Base-by-base conservation (phyloP, 2,329 filamentous ascomycete genomes). In the Aspergillus ibericus region DNA sequence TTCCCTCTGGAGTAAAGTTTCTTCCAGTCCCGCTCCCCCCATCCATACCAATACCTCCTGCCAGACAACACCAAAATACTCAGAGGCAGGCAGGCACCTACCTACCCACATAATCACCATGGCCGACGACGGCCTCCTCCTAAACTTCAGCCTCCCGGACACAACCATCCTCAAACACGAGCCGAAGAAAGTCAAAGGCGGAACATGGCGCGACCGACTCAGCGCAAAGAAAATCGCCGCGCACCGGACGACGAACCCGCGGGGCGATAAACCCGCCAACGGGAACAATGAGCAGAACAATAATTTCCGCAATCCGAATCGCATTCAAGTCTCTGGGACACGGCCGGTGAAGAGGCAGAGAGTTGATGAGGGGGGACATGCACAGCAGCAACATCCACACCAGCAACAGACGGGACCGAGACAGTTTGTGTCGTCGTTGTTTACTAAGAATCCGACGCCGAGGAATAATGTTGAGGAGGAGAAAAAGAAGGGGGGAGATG, bases 51-150 rank as follows among this genome's bases (percentile, higher is more conserved):
- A 29, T 25, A 49, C n/a, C 25, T 29, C 25, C 47, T 12, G n/a
- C 47, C 22, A 12, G 16, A 12, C 10, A 16, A 52, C 6, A 32
- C 22, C 20, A 40, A 35, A 54, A 15, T 25, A 46, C 27, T n/a
- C 7, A 8, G 34, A 29, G 52, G 38, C 52, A 34, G 20, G 15
- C 55, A 48, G 55, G 25, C 16, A 34, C 35, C 22, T 57, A 67
- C 29, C 22, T 52, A 29, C 25, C 12, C 22, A 20, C 22, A 13
- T 10, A 22, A 56, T 16, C 49, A 66, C 53, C 40, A 97, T 98
- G 93, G 91, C 91, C 53, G 93, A 98, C 80, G 91, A 96, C 87
- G 92, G 92, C 66, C 90, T 99, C 86, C 84, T 97, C 58, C 81
- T 98, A 72, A 98, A 98, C 70, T 97, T 98, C 73, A 88, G 92